Percentiles rank a stretch among this genome's conserved stretches.
phyloP scores from a whole-genome alignment of 2,329 filamentous ascomycete genomes.

The Xylariaceae sp. region DNA sequence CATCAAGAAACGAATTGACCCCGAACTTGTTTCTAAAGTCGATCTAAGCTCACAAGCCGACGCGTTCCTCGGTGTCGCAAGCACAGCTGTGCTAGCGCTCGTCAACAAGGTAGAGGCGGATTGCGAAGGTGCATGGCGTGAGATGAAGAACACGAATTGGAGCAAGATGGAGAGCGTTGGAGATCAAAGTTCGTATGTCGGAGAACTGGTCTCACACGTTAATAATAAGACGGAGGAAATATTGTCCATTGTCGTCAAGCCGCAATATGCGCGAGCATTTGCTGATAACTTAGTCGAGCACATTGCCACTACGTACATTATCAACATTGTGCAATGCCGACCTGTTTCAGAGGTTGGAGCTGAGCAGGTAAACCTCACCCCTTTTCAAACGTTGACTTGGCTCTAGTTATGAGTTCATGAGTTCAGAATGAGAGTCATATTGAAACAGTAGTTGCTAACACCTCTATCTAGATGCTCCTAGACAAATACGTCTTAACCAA shows the following conservation, averaged over 20 bases:
- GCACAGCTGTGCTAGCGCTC: slow-evolving; percentile 81
- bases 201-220: slow-evolving; percentile 77
- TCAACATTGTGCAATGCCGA: slow-evolving; percentile 84
- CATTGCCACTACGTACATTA: slow-evolving; percentile 78
- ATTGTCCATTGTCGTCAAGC: slow-evolving; percentile 80
- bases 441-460: slow-evolving; percentile 25
- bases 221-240: slow-evolving; percentile 77
- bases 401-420: slow-evolving; percentile 33
- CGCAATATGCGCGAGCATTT: slow-evolving; percentile 92
- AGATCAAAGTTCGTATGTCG: slow-evolving; percentile 92
- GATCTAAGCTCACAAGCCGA: slow-evolving; percentile 94
- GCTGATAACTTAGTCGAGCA: slow-evolving; percentile 95
- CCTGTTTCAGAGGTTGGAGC: slow-evolving; percentile 94
- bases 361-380: slow-evolving; percentile 70
- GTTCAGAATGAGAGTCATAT: not conserved
- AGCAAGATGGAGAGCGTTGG: slow-evolving; percentile 90
- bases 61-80: slow-evolving; percentile 93
- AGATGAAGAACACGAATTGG: slow-evolving; percentile 98
- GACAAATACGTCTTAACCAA: slow-evolving; percentile 93
- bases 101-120: slow-evolving; percentile 84
- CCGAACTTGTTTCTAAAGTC: slow-evolving; percentile 75
- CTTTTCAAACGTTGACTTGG: not conserved
- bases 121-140: slow-evolving; percentile 88
- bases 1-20: slow-evolving; percentile 88
- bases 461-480: slow-evolving; percentile 76